Base-by-base conservation (phyloP, 345 rosid species). In the Streptanthus diversifolius region DNA sequence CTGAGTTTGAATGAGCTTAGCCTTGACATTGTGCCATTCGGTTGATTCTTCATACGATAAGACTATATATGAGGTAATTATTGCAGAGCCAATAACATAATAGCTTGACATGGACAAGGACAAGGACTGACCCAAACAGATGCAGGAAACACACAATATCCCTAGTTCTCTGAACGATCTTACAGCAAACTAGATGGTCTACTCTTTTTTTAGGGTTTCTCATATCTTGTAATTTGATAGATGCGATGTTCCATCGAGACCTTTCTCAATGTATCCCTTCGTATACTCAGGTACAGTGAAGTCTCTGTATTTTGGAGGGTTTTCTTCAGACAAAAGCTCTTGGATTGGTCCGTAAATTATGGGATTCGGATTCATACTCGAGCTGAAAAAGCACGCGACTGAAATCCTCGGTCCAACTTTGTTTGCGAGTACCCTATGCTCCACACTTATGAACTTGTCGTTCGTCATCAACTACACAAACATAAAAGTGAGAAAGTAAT, bases 321-420 rank as follows among this genome's bases (percentile, higher is more conserved):
- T 82, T 15, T 79, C 83, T 37, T 79, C 79, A 0, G 82, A 82
- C n/a, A 77, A 1, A 29, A 79, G 66, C 70, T 84, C 88, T 43
- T 76, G 74, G 22, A 82, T 76, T 43, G 88, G 84, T 53, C 88
- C 86, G 30, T 79, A 80, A 30, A 64, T 12, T 43, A 36, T 70
- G 1, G 55, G 7, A 7, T 41, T 63, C 8, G 65, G 15, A 18
- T 11, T 14, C 27, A 63, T 3, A 21, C 54, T 43, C 17, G 63
- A 6, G 40, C 61, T 70, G 29, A 83, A 77, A 49, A 85, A 81
- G 69, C 74, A 11, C 2, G 83, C 82, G 1, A 83, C 80, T 17
- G 85, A 83, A 4, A 85, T 56, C 72, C 82, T 76, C 1, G 79
- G 83, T 4, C 79, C 76, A n/a, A 4, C 70, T 14, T 4, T 54